Percentiles rank a stretch among this genome's conserved stretches.
Evolutionary conservation across 1,284 basidiomycete species (phyloP).

Genomic region (Irpex rosettiformis): DNA sequence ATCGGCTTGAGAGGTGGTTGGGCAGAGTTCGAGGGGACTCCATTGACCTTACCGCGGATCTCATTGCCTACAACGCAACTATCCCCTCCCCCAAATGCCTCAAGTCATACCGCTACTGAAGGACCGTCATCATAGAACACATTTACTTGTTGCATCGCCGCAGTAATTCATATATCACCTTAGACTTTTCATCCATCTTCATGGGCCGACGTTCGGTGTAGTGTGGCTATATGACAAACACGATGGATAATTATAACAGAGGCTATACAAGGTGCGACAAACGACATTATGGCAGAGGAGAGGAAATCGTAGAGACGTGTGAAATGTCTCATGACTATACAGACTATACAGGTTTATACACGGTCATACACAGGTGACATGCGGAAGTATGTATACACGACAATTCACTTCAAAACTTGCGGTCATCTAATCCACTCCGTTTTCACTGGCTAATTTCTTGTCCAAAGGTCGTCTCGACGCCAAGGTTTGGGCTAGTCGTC

Average conservation of each 20-base stretch:
- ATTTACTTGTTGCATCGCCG: background rate
- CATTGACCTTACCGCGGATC: slow-evolving; percentile 45
- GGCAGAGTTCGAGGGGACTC: slow-evolving; percentile 58
- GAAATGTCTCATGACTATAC: too few relatives aligned
- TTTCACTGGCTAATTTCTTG: too few relatives aligned
- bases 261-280: too few relatives aligned
- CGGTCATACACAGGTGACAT: too few relatives aligned
- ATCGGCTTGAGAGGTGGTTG: slow-evolving; percentile 69
- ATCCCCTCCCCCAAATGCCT: background rate
- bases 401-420: background rate
- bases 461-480: background rate
- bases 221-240: too few relatives aligned
- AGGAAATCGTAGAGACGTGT: too few relatives aligned
- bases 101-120: background rate
- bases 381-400: too few relatives aligned
- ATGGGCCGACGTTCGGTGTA: background rate
- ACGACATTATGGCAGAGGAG: too few relatives aligned
- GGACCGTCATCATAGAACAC: background rate
- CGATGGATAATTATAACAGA: too few relatives aligned
- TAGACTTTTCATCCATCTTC: background rate
- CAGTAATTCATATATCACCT: background rate
- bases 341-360: too few relatives aligned
- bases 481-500: slow-evolving; percentile 3
- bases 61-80: background rate
- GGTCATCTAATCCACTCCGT: background rate